Conservation (phyloP, 306 rosid genomes). For the Macrotyloma uniflorum region DNA sequence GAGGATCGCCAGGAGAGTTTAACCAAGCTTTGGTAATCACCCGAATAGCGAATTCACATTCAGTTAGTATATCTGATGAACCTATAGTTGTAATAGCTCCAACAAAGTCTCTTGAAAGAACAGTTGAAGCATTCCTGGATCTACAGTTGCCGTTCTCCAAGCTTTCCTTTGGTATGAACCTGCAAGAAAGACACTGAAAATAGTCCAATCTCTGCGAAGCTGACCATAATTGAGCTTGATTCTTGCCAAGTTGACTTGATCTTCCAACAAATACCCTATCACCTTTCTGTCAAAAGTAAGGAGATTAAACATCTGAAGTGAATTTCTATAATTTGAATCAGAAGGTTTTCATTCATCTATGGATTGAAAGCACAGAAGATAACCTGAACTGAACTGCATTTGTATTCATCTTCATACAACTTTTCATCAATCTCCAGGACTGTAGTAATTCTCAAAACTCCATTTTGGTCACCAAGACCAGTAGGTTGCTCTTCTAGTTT, state of each 20-base stretch:
- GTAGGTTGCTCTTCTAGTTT: constrained; percentile 46
- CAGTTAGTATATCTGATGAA: constrained; percentile 59
- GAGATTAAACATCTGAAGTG: constrained; percentile 29
- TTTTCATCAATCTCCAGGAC: constrained; percentile 41
- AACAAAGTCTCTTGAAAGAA: constrained; percentile 53
- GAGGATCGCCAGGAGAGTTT: constrained; percentile 61
- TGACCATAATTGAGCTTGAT: constrained; percentile 40
- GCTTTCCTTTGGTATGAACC: constrained; percentile 50
- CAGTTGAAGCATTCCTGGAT: constrained; percentile 43
- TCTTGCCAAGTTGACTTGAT: constrained; percentile 45
- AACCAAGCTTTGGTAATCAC: constrained; percentile 71
- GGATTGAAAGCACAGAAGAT: constrained; percentile 36
- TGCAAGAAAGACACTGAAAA: constrained; percentile 62
- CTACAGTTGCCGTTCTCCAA: constrained; percentile 37
- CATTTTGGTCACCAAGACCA: constrained; percentile 38
- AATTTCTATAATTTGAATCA: neutral
- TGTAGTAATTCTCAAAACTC: constrained; percentile 32
- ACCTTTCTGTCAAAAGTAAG: constrained; percentile 48
- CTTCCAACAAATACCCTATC: constrained; percentile 38
- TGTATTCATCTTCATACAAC: constrained; percentile 42
- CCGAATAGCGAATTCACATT: constrained; percentile 72
- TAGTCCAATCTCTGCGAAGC: constrained; percentile 56
- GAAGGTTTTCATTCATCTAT: neutral
- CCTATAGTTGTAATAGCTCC: constrained; percentile 58
- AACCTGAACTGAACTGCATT: constrained; percentile 53